Base-by-base conservation (phyloP, 139 green algal species). In the Chloropicon primus region DNA sequence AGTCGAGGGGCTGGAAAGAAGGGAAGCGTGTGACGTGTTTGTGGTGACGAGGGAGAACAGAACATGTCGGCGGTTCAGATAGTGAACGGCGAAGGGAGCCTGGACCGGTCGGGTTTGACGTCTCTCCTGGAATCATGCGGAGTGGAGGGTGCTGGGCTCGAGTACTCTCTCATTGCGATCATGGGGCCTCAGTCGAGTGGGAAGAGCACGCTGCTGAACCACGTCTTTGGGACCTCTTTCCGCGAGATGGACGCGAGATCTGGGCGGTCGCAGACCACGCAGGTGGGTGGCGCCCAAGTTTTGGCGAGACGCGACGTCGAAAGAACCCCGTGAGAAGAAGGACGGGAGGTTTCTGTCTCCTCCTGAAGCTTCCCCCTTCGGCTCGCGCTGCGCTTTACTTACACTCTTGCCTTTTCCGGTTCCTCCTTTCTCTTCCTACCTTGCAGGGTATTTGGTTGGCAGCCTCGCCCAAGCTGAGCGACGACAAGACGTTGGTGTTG, bases 111-210 rank as follows among this genome's bases (percentile, higher is more conserved):
- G 41, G 41, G 41, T 17, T 17, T 62, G 10, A 17, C 41, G 41
- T 62, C 41, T 5, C 41, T 62, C 41, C 41, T 62, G 10, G 10
- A 62, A 17, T n/a, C 41, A 5, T 62, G 10, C 41, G 72, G 72
- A 5, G 72, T 75, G 72, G 72, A 27, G 26, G 21, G 5, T 5
- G 26, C 25, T 17, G 72, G 77, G 2, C 25, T 86, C 22, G 81
- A 84, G 28, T 99, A 99, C 81, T 88, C 90, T 21, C 84, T 97
- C 0, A 90, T 99, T 3, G 93, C 95, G 23, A 97, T 99, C 76
- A 98, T 97, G 88, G 95, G 95, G 0, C 95, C 95, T 2, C 95
- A 99, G 85, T 94, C 85, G 81, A 93, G 84, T 27, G 95, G 93
- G 71, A 97, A 97, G 83, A 72, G 24, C 24, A 62, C 24, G 24